Evolutionary conservation across 1,139 yeast genomes (phyloP), one percentile per base, ranked within the genome.

Genomic region (Saccharomyces hybrid): DNA sequence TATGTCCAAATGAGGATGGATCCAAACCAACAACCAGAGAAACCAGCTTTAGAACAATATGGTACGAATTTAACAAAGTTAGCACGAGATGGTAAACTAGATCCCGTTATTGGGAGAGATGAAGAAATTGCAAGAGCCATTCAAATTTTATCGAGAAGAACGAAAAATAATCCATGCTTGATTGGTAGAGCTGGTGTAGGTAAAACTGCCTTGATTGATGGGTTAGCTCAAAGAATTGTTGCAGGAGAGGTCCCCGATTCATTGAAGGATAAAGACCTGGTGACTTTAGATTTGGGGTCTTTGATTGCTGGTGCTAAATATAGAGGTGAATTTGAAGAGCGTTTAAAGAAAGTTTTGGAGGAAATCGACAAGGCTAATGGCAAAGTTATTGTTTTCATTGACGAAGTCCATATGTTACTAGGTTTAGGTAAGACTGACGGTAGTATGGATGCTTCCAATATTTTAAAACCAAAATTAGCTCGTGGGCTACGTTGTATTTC

Each of bases 161-260:
- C 97, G 1, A 93, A 93, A 70, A 91, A 91, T 67, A 93, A 93
- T 67, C 98, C 98, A 0, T 96, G 93, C 0, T 72, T 93, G 52
- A 89, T 91, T 53, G 99, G 98, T 58, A 83, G 88, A 61, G 98
- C 99, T 0, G 99, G 99, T 73, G 95, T 96, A 0, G 99, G 99
- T 73, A 93, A 93, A 71, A 93, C 98, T 0, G 95, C 97, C 4
- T 84, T 93, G 53, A 86, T 93, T 82, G 99, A 93, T 70, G 99
- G 98, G 0, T 76, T 93, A 51, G 98, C 98, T 0, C 98, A 93
- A 71, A 75, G 97, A 63, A 90, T 93, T 54, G 82, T 88, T 14
- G 82, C 87, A 56, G 93, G 93, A 8, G 96, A 90, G 66, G 99
- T 93, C 0, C 99, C 99, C 0, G 98, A 93, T 58, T 82, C 90